These are phyloP conservation scores for Oryza coarctata DNA, from an alignment of 176 grass and related monocot species.

Conservation along the genomic window DNA sequence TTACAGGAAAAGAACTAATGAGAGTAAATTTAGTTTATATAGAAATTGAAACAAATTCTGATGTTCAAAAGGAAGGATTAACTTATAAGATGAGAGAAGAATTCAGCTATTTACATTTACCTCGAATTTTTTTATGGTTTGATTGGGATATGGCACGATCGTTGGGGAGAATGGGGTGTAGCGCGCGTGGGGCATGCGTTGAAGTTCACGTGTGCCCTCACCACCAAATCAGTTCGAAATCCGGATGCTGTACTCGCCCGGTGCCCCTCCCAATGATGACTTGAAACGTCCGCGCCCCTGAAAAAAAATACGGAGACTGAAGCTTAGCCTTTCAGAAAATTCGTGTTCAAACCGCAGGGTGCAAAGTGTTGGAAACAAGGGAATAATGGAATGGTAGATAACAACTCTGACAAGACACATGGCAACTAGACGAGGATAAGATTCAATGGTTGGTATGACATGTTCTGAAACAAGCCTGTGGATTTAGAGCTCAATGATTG, in stretches of 20 bases:
- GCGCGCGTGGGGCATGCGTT: slow-evolving; percentile 21
- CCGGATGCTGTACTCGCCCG: neutral
- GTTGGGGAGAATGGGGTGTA: neutral
- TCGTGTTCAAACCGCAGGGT: neutral
- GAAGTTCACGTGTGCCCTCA: slow-evolving; percentile 35
- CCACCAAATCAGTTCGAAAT: neutral
- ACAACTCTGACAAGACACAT: neutral
- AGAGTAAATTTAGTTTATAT: neutral
- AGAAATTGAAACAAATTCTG: neutral
- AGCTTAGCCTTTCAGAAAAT: neutral
- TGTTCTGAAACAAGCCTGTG: neutral
- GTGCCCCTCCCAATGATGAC: neutral
- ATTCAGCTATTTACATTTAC: neutral
- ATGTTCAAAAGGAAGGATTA: neutral
- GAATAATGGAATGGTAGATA: neutral
- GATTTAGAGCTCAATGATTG: neutral
- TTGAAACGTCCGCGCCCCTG: neutral
- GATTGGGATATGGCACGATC: neutral
- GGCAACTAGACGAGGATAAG: neutral
- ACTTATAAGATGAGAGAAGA: neutral
- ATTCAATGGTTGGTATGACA: neutral
- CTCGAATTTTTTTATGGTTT: neutral
- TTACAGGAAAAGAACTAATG: too few species aligned
- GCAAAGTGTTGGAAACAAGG: neutral
- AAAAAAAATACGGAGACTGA: neutral